These are phyloP conservation scores for Lupinus albus DNA, from an alignment of 306 rosid genomes.

Conservation along the genomic window DNA sequence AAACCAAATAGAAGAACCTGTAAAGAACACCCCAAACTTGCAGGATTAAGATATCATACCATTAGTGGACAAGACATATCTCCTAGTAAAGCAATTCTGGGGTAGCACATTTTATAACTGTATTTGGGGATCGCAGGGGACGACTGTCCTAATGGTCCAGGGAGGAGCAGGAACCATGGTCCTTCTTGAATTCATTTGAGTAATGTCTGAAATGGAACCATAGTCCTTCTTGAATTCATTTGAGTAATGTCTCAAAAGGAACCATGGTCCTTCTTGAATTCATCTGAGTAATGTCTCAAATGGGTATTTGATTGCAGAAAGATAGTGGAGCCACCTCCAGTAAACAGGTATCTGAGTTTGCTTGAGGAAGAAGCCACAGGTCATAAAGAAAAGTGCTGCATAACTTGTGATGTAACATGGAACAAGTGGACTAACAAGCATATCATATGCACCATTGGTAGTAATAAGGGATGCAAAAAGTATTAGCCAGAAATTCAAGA, in stretches of 20 bases:
- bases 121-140: conserved; percentile 43
- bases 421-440: conserved; percentile 93
- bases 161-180: too few species aligned
- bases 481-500: conserved; percentile 65
- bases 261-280: conserved; percentile 58
- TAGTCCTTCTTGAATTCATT: too few species aligned
- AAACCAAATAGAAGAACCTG: conserved; percentile 78
- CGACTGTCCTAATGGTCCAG: conserved; percentile 72
- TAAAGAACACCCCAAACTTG: conserved; percentile 92
- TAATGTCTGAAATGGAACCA: too few species aligned
- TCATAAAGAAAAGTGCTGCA: conserved; percentile 89
- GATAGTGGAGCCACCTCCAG: conserved; percentile 88
- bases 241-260: too few species aligned
- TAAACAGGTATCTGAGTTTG: conserved; percentile 55
- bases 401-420: conserved; percentile 91
- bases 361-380: conserved; percentile 85
- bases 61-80: conserved; percentile 65
- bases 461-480: conserved; percentile 82
- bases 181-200: too few species aligned
- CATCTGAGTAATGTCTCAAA: conserved; percentile 85
- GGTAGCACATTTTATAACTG: not conserved
- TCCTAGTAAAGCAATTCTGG: conserved; percentile 59
- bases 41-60: conserved; percentile 65
- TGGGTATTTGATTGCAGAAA: conserved; percentile 89
- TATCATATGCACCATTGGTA: conserved; percentile 81